Conservation (phyloP, 139 green algal genomes). For the Micractinium sp. region DNA sequence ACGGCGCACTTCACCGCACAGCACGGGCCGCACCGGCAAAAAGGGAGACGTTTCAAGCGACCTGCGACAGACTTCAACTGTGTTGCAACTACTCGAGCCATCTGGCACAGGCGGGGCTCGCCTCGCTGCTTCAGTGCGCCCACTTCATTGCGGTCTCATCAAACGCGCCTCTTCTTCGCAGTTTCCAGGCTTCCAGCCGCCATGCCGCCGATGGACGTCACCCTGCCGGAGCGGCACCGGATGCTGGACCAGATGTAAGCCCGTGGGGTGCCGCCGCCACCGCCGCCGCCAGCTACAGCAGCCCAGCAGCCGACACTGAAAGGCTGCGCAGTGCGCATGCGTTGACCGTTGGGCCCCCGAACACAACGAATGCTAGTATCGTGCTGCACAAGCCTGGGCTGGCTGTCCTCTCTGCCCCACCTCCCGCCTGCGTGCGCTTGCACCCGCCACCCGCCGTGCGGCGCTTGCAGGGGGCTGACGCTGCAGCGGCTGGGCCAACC, state of each 20-base stretch:
- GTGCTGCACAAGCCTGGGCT: neutral
- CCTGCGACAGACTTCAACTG: too few species aligned
- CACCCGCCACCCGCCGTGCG: neutral
- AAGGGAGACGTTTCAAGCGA: too few species aligned
- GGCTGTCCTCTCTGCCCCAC: neutral
- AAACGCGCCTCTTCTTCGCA: too few species aligned
- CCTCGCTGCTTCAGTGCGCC: neutral
- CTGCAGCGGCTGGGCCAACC: constrained; percentile 29
- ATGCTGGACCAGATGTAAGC: neutral
- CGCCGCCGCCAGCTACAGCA: neutral
- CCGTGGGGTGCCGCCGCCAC: neutral
- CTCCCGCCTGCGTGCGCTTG: neutral
- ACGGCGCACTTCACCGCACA: too few species aligned
- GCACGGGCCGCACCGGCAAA: too few species aligned
- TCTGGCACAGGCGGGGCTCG: neutral
- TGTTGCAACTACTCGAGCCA: too few species aligned
- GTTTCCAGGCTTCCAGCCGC: neutral
- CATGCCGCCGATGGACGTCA: neutral
- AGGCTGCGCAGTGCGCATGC: neutral
- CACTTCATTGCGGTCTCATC: too few species aligned
- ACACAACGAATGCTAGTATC: neutral
- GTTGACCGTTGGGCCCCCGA: neutral
- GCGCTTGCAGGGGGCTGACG: neutral
- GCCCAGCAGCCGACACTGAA: neutral
- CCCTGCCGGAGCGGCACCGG: neutral